Percentiles rank a stretch among this genome's conserved stretches.
phyloP scores from a whole-genome alignment of 352 stramenopile species.

The Globisporangium acanthophoron region DNA sequence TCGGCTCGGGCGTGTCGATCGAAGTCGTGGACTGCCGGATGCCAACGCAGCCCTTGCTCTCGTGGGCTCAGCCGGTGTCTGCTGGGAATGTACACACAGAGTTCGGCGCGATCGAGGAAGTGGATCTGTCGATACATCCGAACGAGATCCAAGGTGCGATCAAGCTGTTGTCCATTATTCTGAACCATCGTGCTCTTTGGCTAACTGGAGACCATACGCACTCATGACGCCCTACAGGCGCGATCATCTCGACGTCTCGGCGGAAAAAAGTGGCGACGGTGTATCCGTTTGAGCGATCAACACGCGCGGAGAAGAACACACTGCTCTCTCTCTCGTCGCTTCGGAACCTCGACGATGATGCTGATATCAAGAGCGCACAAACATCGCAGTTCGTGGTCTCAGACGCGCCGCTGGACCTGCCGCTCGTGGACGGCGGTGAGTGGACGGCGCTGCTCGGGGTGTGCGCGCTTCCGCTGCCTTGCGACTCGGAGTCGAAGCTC shows the following conservation, averaged over 20 bases:
- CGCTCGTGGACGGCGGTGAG: conserved; percentile 52
- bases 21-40: conserved; percentile 72
- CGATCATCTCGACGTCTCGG: conserved; percentile 35
- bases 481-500: conserved; percentile 4
- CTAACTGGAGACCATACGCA: neutral
- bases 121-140: conserved; percentile 26
- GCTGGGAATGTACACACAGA: conserved; percentile 11
- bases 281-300: conserved; percentile 39
- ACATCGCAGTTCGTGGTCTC: conserved; percentile 49
- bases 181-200: neutral
- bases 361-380: conserved; percentile 9
- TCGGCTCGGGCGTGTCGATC: conserved; percentile 58
- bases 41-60: conserved; percentile 45
- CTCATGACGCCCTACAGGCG: conserved; percentile 14
- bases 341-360: conserved; percentile 33
- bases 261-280: conserved; percentile 34
- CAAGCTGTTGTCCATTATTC: neutral
- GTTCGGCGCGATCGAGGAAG: conserved; percentile 41
- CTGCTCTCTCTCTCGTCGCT: conserved; percentile 34
- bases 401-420: conserved; percentile 56
- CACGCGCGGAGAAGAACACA: conserved; percentile 16
- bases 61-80: conserved; percentile 37
- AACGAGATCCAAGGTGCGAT: conserved; percentile 26
- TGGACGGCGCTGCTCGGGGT: conserved; percentile 48
- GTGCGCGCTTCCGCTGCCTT: conserved; percentile 23